These are phyloP conservation scores for Kingdonia uniflora DNA, from an alignment of 164 flowering plant species.

Conservation along the genomic window DNA sequence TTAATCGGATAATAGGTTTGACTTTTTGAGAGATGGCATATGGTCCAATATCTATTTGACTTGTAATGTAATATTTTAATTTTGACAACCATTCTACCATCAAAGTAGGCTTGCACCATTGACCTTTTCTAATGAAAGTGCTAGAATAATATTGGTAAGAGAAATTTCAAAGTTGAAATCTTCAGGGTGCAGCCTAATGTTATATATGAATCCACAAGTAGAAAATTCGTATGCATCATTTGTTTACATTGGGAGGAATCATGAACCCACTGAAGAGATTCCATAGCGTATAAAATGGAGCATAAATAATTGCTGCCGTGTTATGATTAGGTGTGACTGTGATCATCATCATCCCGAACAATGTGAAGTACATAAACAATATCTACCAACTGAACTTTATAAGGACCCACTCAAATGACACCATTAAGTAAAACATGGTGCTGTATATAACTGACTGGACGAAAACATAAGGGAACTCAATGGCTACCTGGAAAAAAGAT, in stretches of 20 bases:
- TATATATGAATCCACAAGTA: no score
- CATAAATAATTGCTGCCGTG: conserved; percentile 77
- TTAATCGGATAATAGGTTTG: no score
- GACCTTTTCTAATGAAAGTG: no score
- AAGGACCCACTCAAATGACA: conserved; percentile 70
- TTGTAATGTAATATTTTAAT: no score
- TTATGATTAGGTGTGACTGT: conserved; percentile 93
- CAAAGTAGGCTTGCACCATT: no score
- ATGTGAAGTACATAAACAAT: conserved; percentile 89
- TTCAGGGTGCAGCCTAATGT: no score
- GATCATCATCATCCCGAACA: conserved; percentile 95
- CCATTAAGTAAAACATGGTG: conserved; percentile 76
- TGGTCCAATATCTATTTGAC: no score
- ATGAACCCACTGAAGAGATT: conserved; percentile 97
- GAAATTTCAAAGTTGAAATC: no score
- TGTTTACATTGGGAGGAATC: conserved; percentile 80
- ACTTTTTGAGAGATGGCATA: no score
- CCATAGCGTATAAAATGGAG: conserved; percentile 97
- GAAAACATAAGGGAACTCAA: conserved; percentile 94
- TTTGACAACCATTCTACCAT: no score
- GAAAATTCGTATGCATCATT: neutral
- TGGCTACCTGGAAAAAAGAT: conserved; percentile 48
- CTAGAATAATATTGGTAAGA: no score
- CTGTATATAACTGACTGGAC: conserved; percentile 73
- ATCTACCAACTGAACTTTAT: conserved; percentile 68